Percentiles rank a stretch among this genome's conserved stretches.
phyloP scores from a whole-genome alignment of 805 yeast genomes.

The Sungouiella blattae region DNA sequence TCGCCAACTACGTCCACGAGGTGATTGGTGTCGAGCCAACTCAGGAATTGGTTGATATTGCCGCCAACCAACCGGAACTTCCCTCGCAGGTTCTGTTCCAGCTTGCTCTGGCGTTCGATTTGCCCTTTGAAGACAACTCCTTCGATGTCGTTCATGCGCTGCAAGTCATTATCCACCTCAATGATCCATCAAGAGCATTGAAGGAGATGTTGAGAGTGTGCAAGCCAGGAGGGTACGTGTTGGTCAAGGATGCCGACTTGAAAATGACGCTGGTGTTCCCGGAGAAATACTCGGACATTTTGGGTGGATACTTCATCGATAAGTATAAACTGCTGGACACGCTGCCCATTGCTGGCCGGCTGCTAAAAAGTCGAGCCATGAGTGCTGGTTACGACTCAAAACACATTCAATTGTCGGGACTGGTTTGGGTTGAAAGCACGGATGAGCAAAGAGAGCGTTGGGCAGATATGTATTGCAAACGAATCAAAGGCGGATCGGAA shows the following conservation, averaged over 20 bases:
- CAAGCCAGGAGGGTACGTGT: constrained; percentile 30
- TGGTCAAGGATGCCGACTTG: constrained; percentile 30
- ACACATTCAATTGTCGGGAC: constrained; percentile 9
- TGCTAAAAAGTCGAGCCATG: constrained; percentile 14
- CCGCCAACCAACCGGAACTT: constrained; percentile 2
- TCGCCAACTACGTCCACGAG: constrained; percentile 25
- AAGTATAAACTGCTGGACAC: neutral
- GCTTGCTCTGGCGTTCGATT: constrained; percentile 25
- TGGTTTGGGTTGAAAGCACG: constrained; percentile 14
- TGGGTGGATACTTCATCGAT: neutral
- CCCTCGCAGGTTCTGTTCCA: constrained; percentile 19
- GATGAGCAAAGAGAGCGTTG: constrained; percentile 9
- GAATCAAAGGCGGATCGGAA: constrained; percentile 9
- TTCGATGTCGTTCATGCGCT: constrained; percentile 40
- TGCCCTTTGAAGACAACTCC: constrained; percentile 32
- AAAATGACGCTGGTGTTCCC: constrained; percentile 17
- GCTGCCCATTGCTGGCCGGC: constrained; percentile 16
- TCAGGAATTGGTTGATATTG: constrained; percentile 23
- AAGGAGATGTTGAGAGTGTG: constrained; percentile 34
- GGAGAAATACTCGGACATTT: constrained; percentile 9
- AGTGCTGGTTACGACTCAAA: constrained; percentile 17
- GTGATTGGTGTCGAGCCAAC: constrained; percentile 33
- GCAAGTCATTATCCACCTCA: constrained; percentile 36
- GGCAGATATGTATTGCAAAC: constrained; percentile 8
- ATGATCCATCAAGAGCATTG: constrained; percentile 29